These are phyloP conservation scores for Botryotinia globosa DNA, from an alignment of 2,329 filamentous ascomycete genomes.

Conservation along the genomic window DNA sequence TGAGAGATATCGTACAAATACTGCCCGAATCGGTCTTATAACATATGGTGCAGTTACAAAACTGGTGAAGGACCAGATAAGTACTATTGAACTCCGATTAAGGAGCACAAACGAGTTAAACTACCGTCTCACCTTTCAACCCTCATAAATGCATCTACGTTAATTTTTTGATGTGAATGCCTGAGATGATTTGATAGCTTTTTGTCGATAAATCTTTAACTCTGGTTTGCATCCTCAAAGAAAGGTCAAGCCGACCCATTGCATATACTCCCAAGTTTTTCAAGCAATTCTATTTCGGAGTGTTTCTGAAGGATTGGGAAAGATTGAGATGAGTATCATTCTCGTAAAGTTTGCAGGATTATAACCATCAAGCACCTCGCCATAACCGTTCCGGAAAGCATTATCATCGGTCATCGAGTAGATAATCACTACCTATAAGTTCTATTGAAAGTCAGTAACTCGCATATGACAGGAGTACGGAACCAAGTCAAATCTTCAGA, in stretches of 20 bases:
- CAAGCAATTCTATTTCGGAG: not conserved
- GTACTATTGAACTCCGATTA: not conserved
- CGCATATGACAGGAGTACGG: not conserved
- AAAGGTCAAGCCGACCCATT: too few species aligned
- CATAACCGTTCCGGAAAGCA: too few species aligned
- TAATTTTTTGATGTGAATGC: not conserved
- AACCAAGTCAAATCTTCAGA: not conserved
- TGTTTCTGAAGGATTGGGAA: not conserved
- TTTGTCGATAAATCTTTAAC: not conserved
- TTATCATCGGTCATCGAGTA: too few species aligned
- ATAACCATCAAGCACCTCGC: too few species aligned
- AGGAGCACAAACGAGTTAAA: not conserved
- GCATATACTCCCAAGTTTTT: not conserved
- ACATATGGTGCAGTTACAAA: not conserved
- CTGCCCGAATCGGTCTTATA: not conserved
- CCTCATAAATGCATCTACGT: not conserved
- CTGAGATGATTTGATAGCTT: not conserved
- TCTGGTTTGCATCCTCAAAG: not conserved
- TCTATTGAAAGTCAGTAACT: not conserved
- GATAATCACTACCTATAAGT: not conserved
- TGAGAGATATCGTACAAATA: not conserved
- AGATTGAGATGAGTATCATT: not conserved
- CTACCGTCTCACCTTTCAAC: not conserved
- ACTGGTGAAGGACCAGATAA: not conserved
- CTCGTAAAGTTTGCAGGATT: too few species aligned